Percentiles rank a stretch among this genome's conserved stretches.
phyloP scores from a whole-genome alignment of 352 stramenopile genomes.

The Globisporangium emineosum region DNA sequence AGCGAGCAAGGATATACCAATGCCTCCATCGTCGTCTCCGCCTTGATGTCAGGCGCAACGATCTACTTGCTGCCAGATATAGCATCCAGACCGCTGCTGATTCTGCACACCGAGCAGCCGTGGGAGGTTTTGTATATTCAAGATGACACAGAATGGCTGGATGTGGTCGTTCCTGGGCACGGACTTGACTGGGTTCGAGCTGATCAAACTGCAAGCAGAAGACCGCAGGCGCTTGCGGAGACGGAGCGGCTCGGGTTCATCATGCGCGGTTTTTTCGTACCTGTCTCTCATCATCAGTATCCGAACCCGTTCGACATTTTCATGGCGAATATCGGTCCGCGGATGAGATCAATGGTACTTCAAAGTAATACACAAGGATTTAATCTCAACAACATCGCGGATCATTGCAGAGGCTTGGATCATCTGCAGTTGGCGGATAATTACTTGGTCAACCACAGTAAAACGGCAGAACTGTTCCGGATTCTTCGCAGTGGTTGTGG shows the following conservation, averaged over 20 bases:
- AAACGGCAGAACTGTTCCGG: background rate
- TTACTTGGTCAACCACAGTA: background rate
- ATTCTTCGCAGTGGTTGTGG: background rate
- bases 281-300: background rate
- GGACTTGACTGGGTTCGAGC: background rate
- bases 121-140: background rate
- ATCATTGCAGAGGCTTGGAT: background rate
- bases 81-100: background rate
- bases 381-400: background rate
- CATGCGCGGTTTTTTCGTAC: background rate
- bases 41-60: background rate
- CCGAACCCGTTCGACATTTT: background rate
- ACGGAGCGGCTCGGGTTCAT: background rate
- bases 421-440: background rate
- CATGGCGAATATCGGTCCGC: background rate
- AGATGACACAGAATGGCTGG: background rate
- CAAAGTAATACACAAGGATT: background rate
- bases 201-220: background rate
- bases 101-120: background rate
- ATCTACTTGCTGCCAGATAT: background rate
- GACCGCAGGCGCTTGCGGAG: background rate
- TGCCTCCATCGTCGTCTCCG: background rate
- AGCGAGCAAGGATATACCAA: background rate
- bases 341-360: background rate
- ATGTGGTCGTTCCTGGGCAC: background rate